Evolutionary conservation across 805 yeast species (phyloP), one percentile per base, ranked within the genome.

Genomic region (Metschnikowia cerradonensis): DNA sequence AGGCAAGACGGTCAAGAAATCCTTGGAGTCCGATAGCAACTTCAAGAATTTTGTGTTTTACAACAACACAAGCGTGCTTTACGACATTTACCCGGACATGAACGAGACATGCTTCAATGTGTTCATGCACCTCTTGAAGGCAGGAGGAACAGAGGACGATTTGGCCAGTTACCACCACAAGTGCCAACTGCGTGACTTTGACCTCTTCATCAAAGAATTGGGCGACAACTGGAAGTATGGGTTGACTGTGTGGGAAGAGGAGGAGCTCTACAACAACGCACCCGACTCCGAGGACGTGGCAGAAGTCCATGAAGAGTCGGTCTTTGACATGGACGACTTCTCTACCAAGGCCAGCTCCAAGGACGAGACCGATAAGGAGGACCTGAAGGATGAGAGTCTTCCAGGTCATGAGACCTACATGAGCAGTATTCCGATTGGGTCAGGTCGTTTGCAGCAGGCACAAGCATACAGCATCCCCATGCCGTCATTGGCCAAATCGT

Each of bases 21-120:
- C 50, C 19, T 46, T 56, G 52, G 59, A 66, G 38, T 56, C 63
- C 35, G 83, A 79, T 62, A 60, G 63, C 20, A 78, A 79, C 60
- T 79, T 71, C 56, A 65, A 65, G 54, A 70, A 68, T 46, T 79
- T 77, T 59, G 68, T 68, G 26, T 62, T 71, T 46, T 62, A 53
- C 46, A 65, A 65, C 55, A 67, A 74, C 38, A 66, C 68, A 17
- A 70, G 68, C 46, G 71, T 76, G 46, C 65, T 79, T 37, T 77
- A 71, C 58, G 82, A 78, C 56, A 76, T 78, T 47, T 79, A 77
- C 57, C 75, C 81, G 14, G 68, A 65, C 52, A 70, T 78, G 71
- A 74, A 73, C 60, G 50, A 65, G 31, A 67, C 66, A 51, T 72
- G 79, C 26, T 79, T 71, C 58, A 56, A 60, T 26, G 67, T 75